Conservation (phyloP, 441 rosid genomes). For the Aleurites moluccanus region DNA sequence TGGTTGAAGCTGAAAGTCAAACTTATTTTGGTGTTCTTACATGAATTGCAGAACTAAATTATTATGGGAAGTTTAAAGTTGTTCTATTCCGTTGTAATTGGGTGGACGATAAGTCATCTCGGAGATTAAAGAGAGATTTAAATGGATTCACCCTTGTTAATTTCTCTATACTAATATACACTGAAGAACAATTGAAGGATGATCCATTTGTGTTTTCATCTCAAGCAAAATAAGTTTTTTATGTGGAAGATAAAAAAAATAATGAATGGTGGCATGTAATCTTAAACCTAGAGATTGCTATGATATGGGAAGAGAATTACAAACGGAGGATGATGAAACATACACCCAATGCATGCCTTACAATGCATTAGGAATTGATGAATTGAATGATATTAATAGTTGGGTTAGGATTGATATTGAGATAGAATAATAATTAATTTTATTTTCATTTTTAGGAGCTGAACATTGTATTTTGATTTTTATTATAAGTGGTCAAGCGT, state of each 20-base stretch:
- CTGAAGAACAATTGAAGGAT: background rate
- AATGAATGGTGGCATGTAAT: background rate
- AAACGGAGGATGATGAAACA: no score
- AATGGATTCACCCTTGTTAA: background rate
- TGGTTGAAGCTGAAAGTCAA: background rate
- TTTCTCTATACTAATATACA: background rate
- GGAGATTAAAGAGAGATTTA: background rate
- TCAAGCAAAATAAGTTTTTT: background rate
- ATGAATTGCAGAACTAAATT: background rate
- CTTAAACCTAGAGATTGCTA: background rate
- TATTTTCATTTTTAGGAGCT: no score
- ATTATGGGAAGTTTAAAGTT: background rate
- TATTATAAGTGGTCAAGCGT: no score
- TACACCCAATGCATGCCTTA: background rate
- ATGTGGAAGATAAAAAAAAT: background rate
- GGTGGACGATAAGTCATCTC: conserved; percentile 1
- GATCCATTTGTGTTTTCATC: background rate
- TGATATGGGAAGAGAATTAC: background rate
- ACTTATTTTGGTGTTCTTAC: background rate
- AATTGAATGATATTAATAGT: no score
- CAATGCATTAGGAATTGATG: no score
- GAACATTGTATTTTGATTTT: no score
- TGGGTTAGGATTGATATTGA: no score
- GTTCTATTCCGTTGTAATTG: background rate
- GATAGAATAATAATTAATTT: no score